Base-by-base conservation (phyloP, 2,329 filamentous ascomycete genomes). In the Rhinocladiella mackenziei region DNA sequence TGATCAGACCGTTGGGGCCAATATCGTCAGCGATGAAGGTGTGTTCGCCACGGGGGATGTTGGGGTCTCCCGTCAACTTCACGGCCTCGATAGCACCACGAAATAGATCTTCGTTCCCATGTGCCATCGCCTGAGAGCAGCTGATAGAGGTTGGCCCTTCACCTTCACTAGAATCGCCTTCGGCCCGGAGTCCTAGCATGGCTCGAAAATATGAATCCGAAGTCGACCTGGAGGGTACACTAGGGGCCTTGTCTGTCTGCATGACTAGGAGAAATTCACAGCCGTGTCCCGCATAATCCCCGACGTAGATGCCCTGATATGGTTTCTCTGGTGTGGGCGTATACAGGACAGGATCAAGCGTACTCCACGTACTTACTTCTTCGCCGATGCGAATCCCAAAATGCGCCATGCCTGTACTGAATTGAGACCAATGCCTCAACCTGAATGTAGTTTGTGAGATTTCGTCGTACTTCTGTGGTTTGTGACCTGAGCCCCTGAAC, bases 1-100 rank as follows among this genome's bases (percentile, higher is more conserved):
- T 71, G 1, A 91, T 65, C 15, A 83, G 73, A 0, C 86, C 87
- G 0, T 60, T 66, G 0, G 75, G 71, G 0, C 85, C 83, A 25
- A 97, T 78, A 56, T 96, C 88, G 4, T 87, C 78, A 0, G 81
- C 84, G 3, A 86, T 74, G 61, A 94, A 96, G 0, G 85, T 87
- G 55, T 82, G 80, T 63, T 96, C 84, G 6, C 89, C 91, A 6
- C 89, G 76, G 0, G 91, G 91, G 10, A 97, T 81, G 55, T 96
- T 94, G 0, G 84, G 80, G 59, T 98, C 91, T 1, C 91, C 91
- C 0, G 91, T 97, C 23, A 98, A 69, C 62, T 97, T 97, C 59
- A 96, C 81, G 0, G 85, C 91, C 62, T 89, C 81, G 3, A 97
- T 64, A 1, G 80, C 73, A 3, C 88, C 87, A 9, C 71, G 39